Conservation (phyloP, 768 basidiomycete species). For the Collybia mongolica region DNA sequence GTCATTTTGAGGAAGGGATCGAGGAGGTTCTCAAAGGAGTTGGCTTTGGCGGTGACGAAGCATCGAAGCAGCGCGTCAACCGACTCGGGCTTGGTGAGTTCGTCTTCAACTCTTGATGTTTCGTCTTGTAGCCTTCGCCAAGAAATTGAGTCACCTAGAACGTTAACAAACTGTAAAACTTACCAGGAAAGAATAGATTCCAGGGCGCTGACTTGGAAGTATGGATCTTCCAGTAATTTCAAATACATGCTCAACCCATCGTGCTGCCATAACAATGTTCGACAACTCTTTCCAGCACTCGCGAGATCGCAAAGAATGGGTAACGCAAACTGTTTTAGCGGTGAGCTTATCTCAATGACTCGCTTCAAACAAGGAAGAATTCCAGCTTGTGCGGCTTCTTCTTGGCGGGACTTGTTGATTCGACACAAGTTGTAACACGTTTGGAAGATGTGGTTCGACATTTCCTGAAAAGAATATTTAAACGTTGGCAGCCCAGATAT, state of each 20-base stretch:
- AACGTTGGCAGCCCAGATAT: neutral
- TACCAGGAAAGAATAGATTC: conserved; percentile 92
- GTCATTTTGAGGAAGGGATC: conserved; percentile 92
- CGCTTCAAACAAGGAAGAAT: conserved; percentile 90
- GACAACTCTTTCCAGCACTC: conserved; percentile 90
- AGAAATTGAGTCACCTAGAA: neutral
- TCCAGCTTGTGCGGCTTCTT: conserved; percentile 95
- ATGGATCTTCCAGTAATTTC: conserved; percentile 76
- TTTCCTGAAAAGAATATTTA: conserved; percentile 59
- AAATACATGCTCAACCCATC: conserved; percentile 85
- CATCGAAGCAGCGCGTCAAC: conserved; percentile 71
- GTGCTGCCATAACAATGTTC: conserved; percentile 89
- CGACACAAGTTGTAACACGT: conserved; percentile 96
- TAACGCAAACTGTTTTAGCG: conserved; percentile 94
- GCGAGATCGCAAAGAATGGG: conserved; percentile 97
- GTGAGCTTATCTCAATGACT: conserved; percentile 86
- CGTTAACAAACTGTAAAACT: conserved; percentile 17
- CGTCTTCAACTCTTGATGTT: conserved; percentile 89
- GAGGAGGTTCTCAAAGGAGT: conserved; percentile 88
- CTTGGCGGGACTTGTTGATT: conserved; percentile 90
- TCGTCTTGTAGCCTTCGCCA: conserved; percentile 86
- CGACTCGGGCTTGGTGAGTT: conserved; percentile 64
- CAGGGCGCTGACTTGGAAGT: conserved; percentile 89
- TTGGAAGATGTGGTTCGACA: conserved; percentile 96
- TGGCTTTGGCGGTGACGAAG: conserved; percentile 84